Evolutionary conservation across 2,329 filamentous ascomycete genomes (phyloP).

Genomic region (Verticillium nonalfalfae): DNA sequence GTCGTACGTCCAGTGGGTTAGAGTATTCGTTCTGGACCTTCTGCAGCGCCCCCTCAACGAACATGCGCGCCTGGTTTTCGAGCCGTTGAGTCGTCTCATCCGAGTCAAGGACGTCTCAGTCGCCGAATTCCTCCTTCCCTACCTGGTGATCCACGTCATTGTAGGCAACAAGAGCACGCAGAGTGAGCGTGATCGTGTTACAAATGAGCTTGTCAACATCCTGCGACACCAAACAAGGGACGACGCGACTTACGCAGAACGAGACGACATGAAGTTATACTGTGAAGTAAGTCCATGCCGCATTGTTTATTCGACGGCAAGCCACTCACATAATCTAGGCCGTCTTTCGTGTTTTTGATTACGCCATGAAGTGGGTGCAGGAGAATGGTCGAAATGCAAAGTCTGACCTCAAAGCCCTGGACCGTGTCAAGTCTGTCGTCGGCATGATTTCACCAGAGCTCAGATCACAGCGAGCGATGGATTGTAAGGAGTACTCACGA

Average conservation of each 20-base stretch:
- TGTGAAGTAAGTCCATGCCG: slow-evolving; percentile 61
- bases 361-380: slow-evolving; percentile 84
- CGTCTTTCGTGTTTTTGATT: slow-evolving; percentile 86
- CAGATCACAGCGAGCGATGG: slow-evolving; percentile 74
- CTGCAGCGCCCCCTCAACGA: slow-evolving; percentile 69
- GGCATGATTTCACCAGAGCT: slow-evolving; percentile 67
- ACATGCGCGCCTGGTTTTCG: slow-evolving; percentile 72
- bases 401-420: slow-evolving; percentile 40
- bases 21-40: slow-evolving; percentile 73
- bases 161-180: slow-evolving; percentile 59
- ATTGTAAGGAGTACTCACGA: slow-evolving; percentile 87
- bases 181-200: slow-evolving; percentile 56
- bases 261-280: slow-evolving; percentile 74
- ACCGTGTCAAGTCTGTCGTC: slow-evolving; percentile 44
- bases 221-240: slow-evolving; percentile 53
- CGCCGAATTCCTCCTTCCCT: slow-evolving; percentile 83
- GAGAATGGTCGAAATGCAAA: slow-evolving; percentile 49
- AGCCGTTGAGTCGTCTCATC: slow-evolving; percentile 74
- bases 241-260: slow-evolving; percentile 50
- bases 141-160: slow-evolving; percentile 76
- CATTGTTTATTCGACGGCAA: no score
- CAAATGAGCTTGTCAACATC: slow-evolving; percentile 68
- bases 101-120: slow-evolving; percentile 81
- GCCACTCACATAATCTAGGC: slow-evolving; percentile 44
- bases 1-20: slow-evolving; percentile 76